Conservation (phyloP, 2,329 filamentous ascomycete genomes). For the Ampelomyces quisqualis region DNA sequence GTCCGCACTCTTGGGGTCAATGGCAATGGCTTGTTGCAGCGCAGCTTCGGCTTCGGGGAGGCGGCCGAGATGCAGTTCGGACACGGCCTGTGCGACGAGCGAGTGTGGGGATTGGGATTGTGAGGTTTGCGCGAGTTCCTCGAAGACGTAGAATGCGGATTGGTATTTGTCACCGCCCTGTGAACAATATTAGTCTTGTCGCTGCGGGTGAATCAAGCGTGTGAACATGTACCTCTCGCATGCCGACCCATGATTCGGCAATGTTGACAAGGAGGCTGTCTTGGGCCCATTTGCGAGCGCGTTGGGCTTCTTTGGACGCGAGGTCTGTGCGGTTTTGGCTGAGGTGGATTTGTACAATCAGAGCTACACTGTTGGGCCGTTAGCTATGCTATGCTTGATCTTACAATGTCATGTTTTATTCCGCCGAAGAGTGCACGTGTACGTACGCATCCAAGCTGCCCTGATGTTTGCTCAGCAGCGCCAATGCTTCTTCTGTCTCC, state of each 20-base stretch:
- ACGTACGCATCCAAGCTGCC: slow-evolving; percentile 72
- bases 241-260: slow-evolving; percentile 90
- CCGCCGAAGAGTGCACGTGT: too few species aligned
- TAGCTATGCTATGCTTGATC: slow-evolving; percentile 3
- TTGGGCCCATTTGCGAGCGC: slow-evolving; percentile 90
- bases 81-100: slow-evolving; percentile 83
- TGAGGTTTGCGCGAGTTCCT: slow-evolving; percentile 88
- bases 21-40: slow-evolving; percentile 74
- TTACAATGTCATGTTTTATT: neutral
- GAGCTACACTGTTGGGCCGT: slow-evolving; percentile 63
- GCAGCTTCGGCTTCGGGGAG: slow-evolving; percentile 86
- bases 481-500: slow-evolving; percentile 81
- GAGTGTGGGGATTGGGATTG: slow-evolving; percentile 74
- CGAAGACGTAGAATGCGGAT: slow-evolving; percentile 94
- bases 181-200: slow-evolving; percentile 23
- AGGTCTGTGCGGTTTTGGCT: slow-evolving; percentile 89
- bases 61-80: slow-evolving; percentile 86
- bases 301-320: slow-evolving; percentile 82
- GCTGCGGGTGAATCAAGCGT: neutral
- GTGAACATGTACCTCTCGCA: slow-evolving; percentile 68
- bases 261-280: slow-evolving; percentile 92
- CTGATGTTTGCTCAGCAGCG: slow-evolving; percentile 77
- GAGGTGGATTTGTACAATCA: slow-evolving; percentile 90
- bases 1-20: slow-evolving; percentile 69
- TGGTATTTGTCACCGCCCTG: slow-evolving; percentile 95